Evolutionary conservation across 257 asterid species (phyloP).

Genomic region (Cordia subcordata): DNA sequence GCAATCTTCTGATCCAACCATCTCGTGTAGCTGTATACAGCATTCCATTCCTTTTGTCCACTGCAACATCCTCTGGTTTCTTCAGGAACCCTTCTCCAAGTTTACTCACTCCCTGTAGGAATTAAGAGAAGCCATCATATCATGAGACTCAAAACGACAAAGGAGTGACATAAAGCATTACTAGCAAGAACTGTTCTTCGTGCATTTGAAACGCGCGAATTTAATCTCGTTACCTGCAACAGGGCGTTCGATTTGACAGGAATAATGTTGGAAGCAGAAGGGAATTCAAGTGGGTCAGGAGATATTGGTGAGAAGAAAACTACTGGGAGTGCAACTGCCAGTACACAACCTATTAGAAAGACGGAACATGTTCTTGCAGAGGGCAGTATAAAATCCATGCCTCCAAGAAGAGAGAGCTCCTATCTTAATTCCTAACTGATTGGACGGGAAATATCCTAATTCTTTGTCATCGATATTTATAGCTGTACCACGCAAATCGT

Average conservation of each 20-base stretch:
- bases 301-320: constrained; percentile 34
- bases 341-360: constrained; percentile 25
- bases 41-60: constrained; percentile 37
- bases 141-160: too few relatives aligned
- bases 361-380: constrained; percentile 13
- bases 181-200: not conserved
- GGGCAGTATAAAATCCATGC: constrained; percentile 8
- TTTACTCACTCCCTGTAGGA: constrained; percentile 46
- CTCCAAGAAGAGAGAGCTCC: too few relatives aligned
- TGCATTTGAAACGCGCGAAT: not conserved
- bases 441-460: too few relatives aligned
- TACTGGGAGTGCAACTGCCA: constrained; percentile 36
- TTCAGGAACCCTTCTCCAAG: constrained; percentile 59
- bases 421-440: too few relatives aligned
- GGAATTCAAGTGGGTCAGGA: constrained; percentile 31
- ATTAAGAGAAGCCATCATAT: not conserved
- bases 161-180: not conserved
- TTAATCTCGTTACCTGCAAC: constrained; percentile 39
- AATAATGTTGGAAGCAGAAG: constrained; percentile 22
- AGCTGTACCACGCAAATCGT: too few relatives aligned
- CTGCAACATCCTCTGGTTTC: constrained; percentile 51
- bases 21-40: constrained; percentile 60
- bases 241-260: constrained; percentile 34
- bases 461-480: too few relatives aligned
- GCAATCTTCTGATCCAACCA: constrained; percentile 56